Conservation (phyloP, 2,329 filamentous ascomycete species). For the Scytalidium sp. region DNA sequence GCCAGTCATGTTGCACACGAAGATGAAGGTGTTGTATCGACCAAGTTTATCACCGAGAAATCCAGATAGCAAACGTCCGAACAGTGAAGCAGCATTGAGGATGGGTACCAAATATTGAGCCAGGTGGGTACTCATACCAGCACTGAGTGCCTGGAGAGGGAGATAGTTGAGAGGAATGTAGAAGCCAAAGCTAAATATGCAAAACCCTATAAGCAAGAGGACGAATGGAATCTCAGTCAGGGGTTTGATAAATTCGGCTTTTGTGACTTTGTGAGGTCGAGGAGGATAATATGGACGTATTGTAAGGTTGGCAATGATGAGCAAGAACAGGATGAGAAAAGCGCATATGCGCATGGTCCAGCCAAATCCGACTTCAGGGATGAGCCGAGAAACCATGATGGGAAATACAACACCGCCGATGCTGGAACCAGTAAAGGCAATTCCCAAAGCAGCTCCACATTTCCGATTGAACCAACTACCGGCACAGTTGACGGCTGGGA, state of each 20-base stretch:
- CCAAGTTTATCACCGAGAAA: slow-evolving; percentile 27
- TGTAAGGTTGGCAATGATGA: slow-evolving; percentile 9
- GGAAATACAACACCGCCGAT: slow-evolving; percentile 54
- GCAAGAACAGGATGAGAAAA: slow-evolving; percentile 10
- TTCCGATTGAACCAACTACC: no score
- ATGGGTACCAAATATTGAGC: slow-evolving; percentile 48
- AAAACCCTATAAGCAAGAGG: slow-evolving; percentile 40
- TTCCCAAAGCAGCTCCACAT: slow-evolving; percentile 31
- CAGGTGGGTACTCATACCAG: slow-evolving; percentile 41
- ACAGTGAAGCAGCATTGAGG: slow-evolving; percentile 35
- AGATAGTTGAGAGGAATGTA: slow-evolving; percentile 47
- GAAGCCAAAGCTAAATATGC: slow-evolving; percentile 42
- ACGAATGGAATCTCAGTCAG: slow-evolving; percentile 33
- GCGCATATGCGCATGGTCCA: slow-evolving; percentile 10
- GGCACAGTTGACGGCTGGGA: no score
- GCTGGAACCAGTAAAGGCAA: slow-evolving; percentile 41
- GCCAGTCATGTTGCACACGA: slow-evolving; percentile 13
- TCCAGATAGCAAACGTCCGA: slow-evolving; percentile 26
- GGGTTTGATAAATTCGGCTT: slow-evolving; percentile 22
- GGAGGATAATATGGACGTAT: slow-evolving; percentile 5
- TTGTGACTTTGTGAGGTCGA: neutral
- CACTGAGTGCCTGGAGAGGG: slow-evolving; percentile 11
- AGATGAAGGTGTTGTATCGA: slow-evolving; percentile 22
- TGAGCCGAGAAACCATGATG: slow-evolving; percentile 41
- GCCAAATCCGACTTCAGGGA: slow-evolving; percentile 7